A percentile compares a stretch with the other conserved stretches of the same genome.
phyloP scores from a whole-genome alignment of 768 basidiomycete species.

The Myochromella boudieri region DNA sequence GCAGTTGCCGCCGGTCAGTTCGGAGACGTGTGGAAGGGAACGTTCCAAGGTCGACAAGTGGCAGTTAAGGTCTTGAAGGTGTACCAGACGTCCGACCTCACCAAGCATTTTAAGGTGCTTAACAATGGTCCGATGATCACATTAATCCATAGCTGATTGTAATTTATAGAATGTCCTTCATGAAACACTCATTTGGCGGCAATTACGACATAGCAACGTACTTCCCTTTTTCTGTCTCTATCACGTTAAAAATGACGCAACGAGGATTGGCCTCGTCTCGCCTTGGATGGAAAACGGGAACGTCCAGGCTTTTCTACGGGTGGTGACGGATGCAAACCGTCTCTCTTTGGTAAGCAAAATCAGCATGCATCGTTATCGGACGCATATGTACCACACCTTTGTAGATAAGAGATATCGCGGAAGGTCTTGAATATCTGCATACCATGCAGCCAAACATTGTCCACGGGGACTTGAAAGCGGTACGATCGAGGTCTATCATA shows the following conservation, averaged over 20 bases:
- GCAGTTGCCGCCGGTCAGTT: slow-evolving; percentile 26
- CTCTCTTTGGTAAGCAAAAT: slow-evolving; percentile 11
- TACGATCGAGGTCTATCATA: slow-evolving; percentile 10
- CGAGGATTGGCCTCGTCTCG: slow-evolving; percentile 14
- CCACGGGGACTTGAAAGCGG: too few relatives aligned
- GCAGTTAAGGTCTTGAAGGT: slow-evolving; percentile 29
- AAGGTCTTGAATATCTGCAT: too few relatives aligned
- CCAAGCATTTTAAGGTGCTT: slow-evolving; percentile 23
- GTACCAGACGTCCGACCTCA: slow-evolving; percentile 12
- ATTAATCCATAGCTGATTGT: not conserved
- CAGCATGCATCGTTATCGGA: too few relatives aligned
- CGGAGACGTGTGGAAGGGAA: slow-evolving; percentile 29
- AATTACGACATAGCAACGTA: slow-evolving; percentile 14
- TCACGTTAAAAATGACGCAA: slow-evolving; percentile 10
- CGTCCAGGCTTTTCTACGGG: slow-evolving; percentile 10
- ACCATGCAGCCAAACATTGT: slow-evolving; percentile 15
- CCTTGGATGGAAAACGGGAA: too few relatives aligned
- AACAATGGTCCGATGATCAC: not conserved
- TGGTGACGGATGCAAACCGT: slow-evolving; percentile 5
- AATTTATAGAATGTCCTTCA: slow-evolving; percentile 10
- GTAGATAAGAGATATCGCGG: too few relatives aligned
- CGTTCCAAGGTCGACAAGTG: slow-evolving; percentile 23
- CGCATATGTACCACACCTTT: too few relatives aligned
- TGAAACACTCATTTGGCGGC: too few relatives aligned
- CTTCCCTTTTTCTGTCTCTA: slow-evolving; percentile 16